Base-by-base conservation (phyloP, 352 stramenopile species). In the Discostella stelligera region DNA sequence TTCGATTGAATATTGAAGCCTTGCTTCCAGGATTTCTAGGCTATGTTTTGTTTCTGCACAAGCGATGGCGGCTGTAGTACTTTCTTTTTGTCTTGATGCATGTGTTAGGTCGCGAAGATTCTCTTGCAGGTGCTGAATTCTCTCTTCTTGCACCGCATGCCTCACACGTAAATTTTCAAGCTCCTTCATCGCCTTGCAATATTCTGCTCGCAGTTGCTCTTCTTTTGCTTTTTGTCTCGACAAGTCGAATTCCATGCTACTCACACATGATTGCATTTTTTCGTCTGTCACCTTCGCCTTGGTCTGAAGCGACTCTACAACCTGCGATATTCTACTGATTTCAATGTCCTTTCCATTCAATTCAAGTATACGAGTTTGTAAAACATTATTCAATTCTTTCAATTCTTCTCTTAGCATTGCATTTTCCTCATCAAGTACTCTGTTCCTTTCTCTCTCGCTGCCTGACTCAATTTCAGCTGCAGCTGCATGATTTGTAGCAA, bases 401-500 rank as follows among this genome's bases (percentile, higher is more conserved):
- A 56, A 46, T n/a, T 62, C 21, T 25, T 65, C 44, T 21, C 39
- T 41, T 20, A 71, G 37, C 21, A 58, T 66, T 32, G 37, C 18
- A 52, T 69, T 75, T 23, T 77, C 63, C 14, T 73, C 64, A 46
- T 76, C 20, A 20, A 74, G 58, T 20, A 30, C 52, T 41, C 58
- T 7, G 63, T 74, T 79, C 41, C 37, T 73, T 49, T 74, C 68
- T 52, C 59, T 68, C 55, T 77, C 44, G 32, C 14, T 58, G 3
- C 54, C 59, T 23, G 46, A 44, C 23, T 85, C 71, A 49, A 81
- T 59, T 21, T 84, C 66, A 23, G 55, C 14, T 11, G 44, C 56
- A 11, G 64, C 20, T 23, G 71, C 71, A 69, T 64, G 65, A 49
- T 69, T 71, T 37, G 30, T 75, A 13, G 41, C 20, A 16, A 62